phyloP scores from a whole-genome alignment of 2,329 filamentous ascomycete species.

The Penicillium sclerotigenum region DNA sequence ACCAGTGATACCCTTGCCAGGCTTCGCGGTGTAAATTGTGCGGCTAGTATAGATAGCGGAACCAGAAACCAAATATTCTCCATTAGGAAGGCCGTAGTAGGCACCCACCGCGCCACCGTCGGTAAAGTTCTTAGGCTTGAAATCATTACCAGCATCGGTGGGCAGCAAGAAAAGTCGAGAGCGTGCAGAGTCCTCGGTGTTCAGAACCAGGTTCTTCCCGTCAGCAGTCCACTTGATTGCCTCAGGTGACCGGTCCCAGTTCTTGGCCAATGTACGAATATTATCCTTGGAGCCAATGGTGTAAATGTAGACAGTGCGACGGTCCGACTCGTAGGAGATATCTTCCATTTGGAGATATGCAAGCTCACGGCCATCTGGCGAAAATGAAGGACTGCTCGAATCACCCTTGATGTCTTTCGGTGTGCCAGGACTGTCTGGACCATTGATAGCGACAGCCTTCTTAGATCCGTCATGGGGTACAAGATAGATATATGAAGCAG shows the following conservation, averaged over 20 bases:
- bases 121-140: constrained; percentile 38
- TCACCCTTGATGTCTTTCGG: constrained; percentile 57
- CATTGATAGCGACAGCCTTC: constrained; percentile 48
- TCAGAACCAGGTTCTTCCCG: constrained; percentile 65
- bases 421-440: constrained; percentile 28
- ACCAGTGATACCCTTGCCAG: constrained; percentile 25
- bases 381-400: constrained; percentile 67
- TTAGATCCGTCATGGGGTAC: constrained; percentile 62
- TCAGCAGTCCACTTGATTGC: constrained; percentile 52
- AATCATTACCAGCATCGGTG: constrained; percentile 30
- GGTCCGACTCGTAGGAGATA: constrained; percentile 77
- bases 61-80: constrained; percentile 34
- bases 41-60: constrained; percentile 38
- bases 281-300: constrained; percentile 33
- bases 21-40: constrained; percentile 34
- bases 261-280: constrained; percentile 38
- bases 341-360: constrained; percentile 77
- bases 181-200: constrained; percentile 67
- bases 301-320: constrained; percentile 49
- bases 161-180: constrained; percentile 41
- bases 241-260: constrained; percentile 54
- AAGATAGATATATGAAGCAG: constrained; percentile 78
- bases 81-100: constrained; percentile 31
- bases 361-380: constrained; percentile 65
- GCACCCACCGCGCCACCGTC: constrained; percentile 30